A percentile compares a stretch with the other conserved stretches of the same genome.
Conservation (phyloP, 2,329 filamentous ascomycete genomes). For the Periconia macrospinosa region DNA sequence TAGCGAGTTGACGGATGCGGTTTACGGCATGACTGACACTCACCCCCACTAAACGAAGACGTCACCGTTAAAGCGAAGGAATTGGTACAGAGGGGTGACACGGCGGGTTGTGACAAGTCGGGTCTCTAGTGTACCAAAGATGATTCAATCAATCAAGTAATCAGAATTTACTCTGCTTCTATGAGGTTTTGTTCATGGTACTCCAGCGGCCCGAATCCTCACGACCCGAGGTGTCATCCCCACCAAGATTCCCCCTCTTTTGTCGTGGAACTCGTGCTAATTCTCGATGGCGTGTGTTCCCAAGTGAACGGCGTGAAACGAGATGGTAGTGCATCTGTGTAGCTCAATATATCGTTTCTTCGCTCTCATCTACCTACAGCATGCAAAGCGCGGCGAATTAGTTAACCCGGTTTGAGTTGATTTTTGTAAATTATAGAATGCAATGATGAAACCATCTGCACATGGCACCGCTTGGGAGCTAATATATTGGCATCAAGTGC, state of each 20-base stretch:
- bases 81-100: neutral
- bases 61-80: neutral
- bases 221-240: no score
- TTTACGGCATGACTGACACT: neutral
- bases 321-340: neutral
- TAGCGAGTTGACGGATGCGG: slow-evolving; percentile 30
- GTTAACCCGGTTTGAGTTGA: neutral
- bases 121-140: no score
- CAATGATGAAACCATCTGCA: neutral
- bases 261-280: neutral
- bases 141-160: no score
- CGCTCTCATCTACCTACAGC: no score
- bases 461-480: slow-evolving; percentile 12
- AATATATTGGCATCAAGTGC: slow-evolving; percentile 19
- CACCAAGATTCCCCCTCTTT: neutral
- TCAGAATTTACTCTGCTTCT: no score
- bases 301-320: neutral
- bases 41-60: neutral
- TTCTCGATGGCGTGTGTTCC: neutral
- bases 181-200: no score
- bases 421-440: neutral
- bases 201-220: no score
- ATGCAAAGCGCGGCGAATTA: no score
- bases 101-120: no score
- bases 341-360: no score